Percentiles rank a stretch among this genome's conserved stretches.
Evolutionary conservation across 345 rosid genomes (phyloP).

Genomic region (Turritis glabra): DNA sequence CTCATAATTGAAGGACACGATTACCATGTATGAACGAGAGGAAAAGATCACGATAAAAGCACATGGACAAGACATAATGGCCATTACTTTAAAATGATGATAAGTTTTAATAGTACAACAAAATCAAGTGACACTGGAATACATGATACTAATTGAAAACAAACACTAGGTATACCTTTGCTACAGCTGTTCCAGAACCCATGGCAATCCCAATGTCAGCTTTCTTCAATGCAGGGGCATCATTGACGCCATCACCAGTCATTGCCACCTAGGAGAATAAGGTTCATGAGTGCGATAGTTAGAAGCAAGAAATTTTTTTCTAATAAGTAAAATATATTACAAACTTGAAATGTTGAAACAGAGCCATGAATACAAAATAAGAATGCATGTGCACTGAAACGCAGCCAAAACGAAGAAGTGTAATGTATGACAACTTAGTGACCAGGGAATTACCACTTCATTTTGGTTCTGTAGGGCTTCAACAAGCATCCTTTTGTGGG

Average conservation of each 20-base stretch:
- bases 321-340: conserved; percentile 7
- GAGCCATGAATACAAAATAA: neutral
- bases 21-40: neutral
- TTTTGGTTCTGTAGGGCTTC: conserved; percentile 96
- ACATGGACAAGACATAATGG: conserved; percentile 2
- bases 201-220: conserved; percentile 98
- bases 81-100: neutral
- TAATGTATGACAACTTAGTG: conserved; percentile 7
- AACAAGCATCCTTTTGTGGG: conserved; percentile 97
- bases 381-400: conserved; percentile 14
- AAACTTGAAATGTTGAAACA: conserved; percentile 3
- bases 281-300: conserved; percentile 1
- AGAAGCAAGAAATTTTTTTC: neutral
- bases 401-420: conserved; percentile 6
- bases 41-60: conserved; percentile 19
- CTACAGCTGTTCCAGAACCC: conserved; percentile 99
- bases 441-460: conserved; percentile 74
- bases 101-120: neutral
- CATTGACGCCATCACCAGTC: conserved; percentile 99
- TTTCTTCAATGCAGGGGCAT: conserved; percentile 98
- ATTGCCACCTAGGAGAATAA: conserved; percentile 78
- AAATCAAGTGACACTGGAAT: conserved; percentile 10
- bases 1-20: conserved; percentile 1
- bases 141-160: conserved; percentile 1
- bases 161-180: conserved; percentile 61